These are phyloP conservation scores for Sarocladiaceae sp. DNA, from an alignment of 2,329 filamentous ascomycete genomes.

Conservation along the genomic window DNA sequence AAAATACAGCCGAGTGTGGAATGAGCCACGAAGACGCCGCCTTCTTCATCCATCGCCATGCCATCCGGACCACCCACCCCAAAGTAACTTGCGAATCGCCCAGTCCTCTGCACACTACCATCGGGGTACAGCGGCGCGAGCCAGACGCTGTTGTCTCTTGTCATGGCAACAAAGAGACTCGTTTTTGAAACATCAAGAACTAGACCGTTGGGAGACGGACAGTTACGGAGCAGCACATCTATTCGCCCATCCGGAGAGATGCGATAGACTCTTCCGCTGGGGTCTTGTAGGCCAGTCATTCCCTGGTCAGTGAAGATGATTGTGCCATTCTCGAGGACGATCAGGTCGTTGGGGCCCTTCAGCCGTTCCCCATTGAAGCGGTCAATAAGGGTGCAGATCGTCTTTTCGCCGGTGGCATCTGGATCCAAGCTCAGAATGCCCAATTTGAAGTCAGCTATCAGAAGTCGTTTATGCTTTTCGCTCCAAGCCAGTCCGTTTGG, in stretches of 20 bases:
- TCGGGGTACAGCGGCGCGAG: constrained; percentile 12
- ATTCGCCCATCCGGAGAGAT: constrained; percentile 6
- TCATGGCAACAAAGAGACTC: constrained; percentile 13
- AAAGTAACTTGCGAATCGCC: constrained; percentile 11
- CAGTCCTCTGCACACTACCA: constrained; percentile 14
- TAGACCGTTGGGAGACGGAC: constrained; percentile 13
- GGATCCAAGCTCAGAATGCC: constrained; percentile 11
- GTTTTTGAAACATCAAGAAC: constrained; percentile 7
- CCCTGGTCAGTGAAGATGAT: constrained; percentile 15
- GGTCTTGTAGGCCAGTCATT: constrained; percentile 13
- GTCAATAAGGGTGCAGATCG: constrained; percentile 11
- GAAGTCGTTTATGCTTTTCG: constrained; percentile 3
- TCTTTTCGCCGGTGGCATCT: neutral
- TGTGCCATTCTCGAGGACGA: constrained; percentile 6
- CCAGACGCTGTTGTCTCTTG: constrained; percentile 14
- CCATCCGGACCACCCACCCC: constrained; percentile 13
- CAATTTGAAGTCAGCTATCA: constrained; percentile 14
- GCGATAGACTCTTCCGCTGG: constrained; percentile 11
- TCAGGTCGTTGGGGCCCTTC: constrained; percentile 14
- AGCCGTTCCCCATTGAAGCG: constrained; percentile 14
- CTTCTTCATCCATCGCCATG: constrained; percentile 13
- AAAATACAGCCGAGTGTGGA: constrained; percentile 12
- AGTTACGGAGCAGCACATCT: constrained; percentile 12
- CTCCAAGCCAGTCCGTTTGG: constrained; percentile 14
- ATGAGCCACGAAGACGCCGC: constrained; percentile 14